phyloP scores from a whole-genome alignment of 208 protist genomes.

The Acanthamoeba divionensis region DNA sequence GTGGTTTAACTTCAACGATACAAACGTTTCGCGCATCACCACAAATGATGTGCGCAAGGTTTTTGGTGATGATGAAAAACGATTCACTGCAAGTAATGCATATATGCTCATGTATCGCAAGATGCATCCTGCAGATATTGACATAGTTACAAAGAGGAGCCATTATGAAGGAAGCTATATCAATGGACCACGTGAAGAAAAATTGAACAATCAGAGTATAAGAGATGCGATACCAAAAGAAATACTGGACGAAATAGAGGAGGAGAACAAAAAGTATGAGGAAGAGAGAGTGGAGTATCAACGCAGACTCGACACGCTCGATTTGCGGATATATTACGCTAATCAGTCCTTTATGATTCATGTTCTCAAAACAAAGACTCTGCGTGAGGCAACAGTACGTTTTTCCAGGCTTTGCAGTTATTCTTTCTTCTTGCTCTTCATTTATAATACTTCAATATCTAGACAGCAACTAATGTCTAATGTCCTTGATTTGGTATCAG shows the following conservation, averaged over 20 bases:
- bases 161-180: no score
- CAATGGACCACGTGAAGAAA: no score
- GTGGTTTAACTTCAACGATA: conserved; percentile 65
- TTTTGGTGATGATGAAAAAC: conserved; percentile 37
- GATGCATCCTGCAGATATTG: background rate
- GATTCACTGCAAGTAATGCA: background rate
- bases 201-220: no score
- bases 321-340: conserved; percentile 32
- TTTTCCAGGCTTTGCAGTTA: no score
- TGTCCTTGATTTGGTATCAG: background rate
- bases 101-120: conserved; percentile 45
- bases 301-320: conserved; percentile 33
- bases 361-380: background rate
- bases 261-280: conserved; percentile 9
- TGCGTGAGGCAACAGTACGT: background rate
- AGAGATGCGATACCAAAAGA: background rate
- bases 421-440: no score
- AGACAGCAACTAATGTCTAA: no score
- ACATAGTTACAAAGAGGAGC: no score
- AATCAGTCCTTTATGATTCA: background rate
- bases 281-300: conserved; percentile 5
- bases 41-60: conserved; percentile 5
- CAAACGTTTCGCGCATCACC: conserved; percentile 27
- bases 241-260: background rate
- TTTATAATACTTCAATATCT: no score